Evolutionary conservation across 2,329 filamentous ascomycete species (phyloP).

Genomic region (Claviceps arundinis): DNA sequence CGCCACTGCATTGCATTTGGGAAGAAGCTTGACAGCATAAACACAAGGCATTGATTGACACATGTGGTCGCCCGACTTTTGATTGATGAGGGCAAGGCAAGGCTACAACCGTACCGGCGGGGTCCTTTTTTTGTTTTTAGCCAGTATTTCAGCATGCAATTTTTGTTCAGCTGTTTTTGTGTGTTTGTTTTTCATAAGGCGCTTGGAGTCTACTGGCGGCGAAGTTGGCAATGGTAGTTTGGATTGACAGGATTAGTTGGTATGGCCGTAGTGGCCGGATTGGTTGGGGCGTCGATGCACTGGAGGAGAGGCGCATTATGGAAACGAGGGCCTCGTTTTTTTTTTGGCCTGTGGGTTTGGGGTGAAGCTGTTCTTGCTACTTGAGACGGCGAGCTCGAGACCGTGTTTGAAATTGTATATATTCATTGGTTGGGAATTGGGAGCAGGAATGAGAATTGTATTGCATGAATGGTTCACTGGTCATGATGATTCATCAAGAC

Average conservation of each 20-base stretch:
- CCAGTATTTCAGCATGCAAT: conserved; percentile 21
- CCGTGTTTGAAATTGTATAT: conserved; percentile 27
- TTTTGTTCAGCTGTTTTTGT: conserved; percentile 16
- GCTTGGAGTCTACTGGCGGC: conserved; percentile 27
- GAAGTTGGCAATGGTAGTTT: conserved; percentile 19
- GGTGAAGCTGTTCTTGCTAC: conserved; percentile 6
- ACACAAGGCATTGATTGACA: not conserved
- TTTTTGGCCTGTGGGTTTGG: not conserved
- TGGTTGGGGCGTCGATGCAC: conserved; percentile 3
- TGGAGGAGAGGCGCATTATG: conserved; percentile 2
- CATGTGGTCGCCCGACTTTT: not conserved
- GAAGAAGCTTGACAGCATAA: not conserved
- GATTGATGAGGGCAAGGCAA: not conserved
- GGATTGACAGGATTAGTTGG: conserved; percentile 24
- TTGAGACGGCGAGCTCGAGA: conserved; percentile 5
- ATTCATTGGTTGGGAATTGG: conserved; percentile 23
- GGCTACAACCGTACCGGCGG: conserved; percentile 3
- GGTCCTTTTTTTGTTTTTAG: conserved; percentile 21
- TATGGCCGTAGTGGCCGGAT: conserved; percentile 15
- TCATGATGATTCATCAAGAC: not conserved
- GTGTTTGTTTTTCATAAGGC: conserved; percentile 19
- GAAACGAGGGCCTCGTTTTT: conserved; percentile 2
- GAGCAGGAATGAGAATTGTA: conserved; percentile 19
- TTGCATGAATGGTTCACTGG: conserved; percentile 10
- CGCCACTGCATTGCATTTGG: not conserved